Percentiles rank a stretch among this genome's conserved stretches.
Evolutionary conservation across 2,329 filamentous ascomycete genomes (phyloP).

Genomic region (Trichoderma guizhouense): DNA sequence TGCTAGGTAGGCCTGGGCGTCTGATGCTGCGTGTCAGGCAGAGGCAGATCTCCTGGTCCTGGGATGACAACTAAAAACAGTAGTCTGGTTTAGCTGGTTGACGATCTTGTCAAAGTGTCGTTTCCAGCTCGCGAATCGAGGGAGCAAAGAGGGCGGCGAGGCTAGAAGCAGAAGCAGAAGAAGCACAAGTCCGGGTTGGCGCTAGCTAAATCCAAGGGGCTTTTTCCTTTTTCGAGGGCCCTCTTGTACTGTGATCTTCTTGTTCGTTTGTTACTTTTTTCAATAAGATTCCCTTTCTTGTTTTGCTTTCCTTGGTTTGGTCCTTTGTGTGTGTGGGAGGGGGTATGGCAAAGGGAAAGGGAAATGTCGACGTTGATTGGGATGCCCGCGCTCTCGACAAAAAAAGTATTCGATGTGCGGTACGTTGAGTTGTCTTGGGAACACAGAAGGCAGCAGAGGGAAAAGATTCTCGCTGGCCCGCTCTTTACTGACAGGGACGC

Average conservation of each 20-base stretch:
- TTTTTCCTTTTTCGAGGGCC: neutral
- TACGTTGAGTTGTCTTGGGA: neutral
- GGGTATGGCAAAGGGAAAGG: neutral
- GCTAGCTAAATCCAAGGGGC: neutral
- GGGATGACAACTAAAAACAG: neutral
- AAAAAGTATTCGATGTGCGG: neutral
- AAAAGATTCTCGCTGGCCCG: slow-evolving; percentile 11
- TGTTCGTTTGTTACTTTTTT: neutral
- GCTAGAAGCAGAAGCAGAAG: slow-evolving; percentile 2
- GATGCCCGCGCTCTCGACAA: neutral
- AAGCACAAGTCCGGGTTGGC: neutral
- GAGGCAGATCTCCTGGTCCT: slow-evolving; percentile 7
- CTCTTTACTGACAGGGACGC: slow-evolving; percentile 11
- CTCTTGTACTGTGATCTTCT: neutral
- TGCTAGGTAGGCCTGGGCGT: neutral
- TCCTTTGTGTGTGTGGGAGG: neutral
- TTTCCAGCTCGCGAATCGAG: slow-evolving; percentile 10
- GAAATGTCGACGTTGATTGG: neutral
- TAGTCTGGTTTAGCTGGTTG: neutral
- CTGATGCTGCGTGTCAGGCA: slow-evolving; percentile 5
- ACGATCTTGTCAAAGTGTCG: neutral
- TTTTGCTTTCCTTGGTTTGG: neutral
- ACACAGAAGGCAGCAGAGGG: neutral
- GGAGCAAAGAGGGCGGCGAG: neutral
- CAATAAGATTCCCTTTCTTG: neutral